These are phyloP conservation scores for Saccharomycopsis amapae DNA, from an alignment of 805 yeast genomes.

Conservation along the genomic window DNA sequence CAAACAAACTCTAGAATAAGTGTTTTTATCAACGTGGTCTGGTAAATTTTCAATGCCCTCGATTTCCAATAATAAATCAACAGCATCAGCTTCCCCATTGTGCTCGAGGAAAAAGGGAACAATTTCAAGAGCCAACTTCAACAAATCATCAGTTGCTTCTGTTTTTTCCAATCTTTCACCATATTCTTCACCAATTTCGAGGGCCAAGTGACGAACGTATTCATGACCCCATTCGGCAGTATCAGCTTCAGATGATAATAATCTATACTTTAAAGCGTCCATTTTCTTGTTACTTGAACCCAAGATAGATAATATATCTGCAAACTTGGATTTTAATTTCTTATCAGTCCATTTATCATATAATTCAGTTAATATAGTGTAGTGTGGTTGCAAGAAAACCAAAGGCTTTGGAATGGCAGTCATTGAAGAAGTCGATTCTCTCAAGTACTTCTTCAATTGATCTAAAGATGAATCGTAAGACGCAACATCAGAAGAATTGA, in stretches of 20 bases:
- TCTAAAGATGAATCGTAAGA: constrained; percentile 53
- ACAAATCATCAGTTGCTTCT: constrained; percentile 34
- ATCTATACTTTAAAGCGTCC: constrained; percentile 74
- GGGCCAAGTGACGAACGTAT: constrained; percentile 89
- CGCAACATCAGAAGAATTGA: constrained; percentile 43
- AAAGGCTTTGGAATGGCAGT: constrained; percentile 99
- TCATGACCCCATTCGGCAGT: constrained; percentile 96
- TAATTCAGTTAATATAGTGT: constrained; percentile 55
- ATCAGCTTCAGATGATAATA: constrained; percentile 48
- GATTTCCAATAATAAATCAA: constrained; percentile 83
- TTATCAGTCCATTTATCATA: constrained; percentile 60
- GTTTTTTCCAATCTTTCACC: constrained; percentile 42
- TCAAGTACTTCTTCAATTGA: constrained; percentile 67
- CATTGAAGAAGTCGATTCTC: constrained; percentile 95
- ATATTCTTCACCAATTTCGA: constrained; percentile 88
- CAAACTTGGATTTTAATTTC: constrained; percentile 48
- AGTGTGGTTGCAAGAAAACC: constrained; percentile 88
- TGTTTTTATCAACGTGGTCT: constrained; percentile 74
- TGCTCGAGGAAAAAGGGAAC: constrained; percentile 88
- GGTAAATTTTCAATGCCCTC: constrained; percentile 81
- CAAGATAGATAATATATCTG: constrained; percentile 85
- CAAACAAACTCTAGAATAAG: constrained; percentile 82
- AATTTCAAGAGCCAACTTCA: constrained; percentile 63
- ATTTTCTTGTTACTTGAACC: constrained; percentile 77
- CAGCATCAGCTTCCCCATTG: constrained; percentile 98